These are phyloP conservation scores for Wakefieldia striispora DNA, from an alignment of 768 basidiomycete species.

Conservation along the genomic window DNA sequence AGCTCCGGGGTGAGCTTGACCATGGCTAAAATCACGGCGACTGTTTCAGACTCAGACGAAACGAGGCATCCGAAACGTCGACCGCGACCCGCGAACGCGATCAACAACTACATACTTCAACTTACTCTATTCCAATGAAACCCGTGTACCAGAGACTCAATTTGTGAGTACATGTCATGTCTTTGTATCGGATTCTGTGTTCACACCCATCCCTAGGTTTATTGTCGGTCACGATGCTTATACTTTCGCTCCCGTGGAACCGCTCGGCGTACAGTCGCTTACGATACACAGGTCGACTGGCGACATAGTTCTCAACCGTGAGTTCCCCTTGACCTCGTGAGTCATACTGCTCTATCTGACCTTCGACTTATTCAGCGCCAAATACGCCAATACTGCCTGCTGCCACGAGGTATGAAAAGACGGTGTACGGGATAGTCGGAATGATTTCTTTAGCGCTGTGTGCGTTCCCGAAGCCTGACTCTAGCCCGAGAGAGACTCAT, in stretches of 20 bases:
- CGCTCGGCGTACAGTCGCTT: slow-evolving; percentile 60
- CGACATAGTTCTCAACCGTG: slow-evolving; percentile 69
- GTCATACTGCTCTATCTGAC: not conserved
- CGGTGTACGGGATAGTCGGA: slow-evolving; percentile 74
- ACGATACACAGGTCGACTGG: slow-evolving; percentile 74
- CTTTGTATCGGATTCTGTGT: slow-evolving; percentile 4
- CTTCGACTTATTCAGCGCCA: slow-evolving; percentile 38
- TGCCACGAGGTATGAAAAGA: slow-evolving; percentile 59
- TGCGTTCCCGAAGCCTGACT: slow-evolving; percentile 35
- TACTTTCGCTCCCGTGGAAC: slow-evolving; percentile 70
- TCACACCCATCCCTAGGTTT: slow-evolving; percentile 43
- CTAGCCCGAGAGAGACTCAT: not conserved
- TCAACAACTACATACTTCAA: slow-evolving; percentile 7
- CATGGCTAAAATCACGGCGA: slow-evolving; percentile 29
- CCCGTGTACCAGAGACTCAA: slow-evolving; percentile 70
- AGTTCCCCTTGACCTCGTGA: slow-evolving; percentile 20
- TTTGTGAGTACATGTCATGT: slow-evolving; percentile 45
- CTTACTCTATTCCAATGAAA: slow-evolving; percentile 49
- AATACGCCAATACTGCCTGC: slow-evolving; percentile 51
- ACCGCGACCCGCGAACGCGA: slow-evolving; percentile 11
- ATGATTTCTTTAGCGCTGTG: slow-evolving; percentile 75
- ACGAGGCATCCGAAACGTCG: slow-evolving; percentile 17
- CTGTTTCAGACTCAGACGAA: slow-evolving; percentile 37
- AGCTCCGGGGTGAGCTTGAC: slow-evolving; percentile 97
- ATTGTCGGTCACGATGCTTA: slow-evolving; percentile 71